phyloP scores from a whole-genome alignment of 331 rosid genomes.

The Telfairia occidentalis region DNA sequence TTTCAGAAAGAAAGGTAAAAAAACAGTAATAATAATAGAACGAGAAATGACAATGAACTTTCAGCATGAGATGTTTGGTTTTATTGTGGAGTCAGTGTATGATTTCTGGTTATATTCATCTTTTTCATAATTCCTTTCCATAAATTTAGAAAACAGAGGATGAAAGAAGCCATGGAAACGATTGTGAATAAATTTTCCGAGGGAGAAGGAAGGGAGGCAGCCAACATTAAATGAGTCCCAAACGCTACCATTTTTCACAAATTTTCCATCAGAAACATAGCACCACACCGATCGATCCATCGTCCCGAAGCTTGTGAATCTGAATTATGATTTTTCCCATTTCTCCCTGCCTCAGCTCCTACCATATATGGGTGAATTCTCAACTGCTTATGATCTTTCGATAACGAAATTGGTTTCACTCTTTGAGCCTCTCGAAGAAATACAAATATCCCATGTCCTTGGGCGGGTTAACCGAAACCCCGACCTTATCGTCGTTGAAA shows the following conservation, averaged over 20 bases:
- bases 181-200: neutral
- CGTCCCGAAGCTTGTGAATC: neutral
- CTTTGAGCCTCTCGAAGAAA: conserved; percentile 67
- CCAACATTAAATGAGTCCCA: conserved; percentile 2
- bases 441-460: conserved; percentile 97
- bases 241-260: neutral
- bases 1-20: no score
- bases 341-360: neutral
- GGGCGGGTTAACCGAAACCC: conserved; percentile 87
- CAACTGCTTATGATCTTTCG: neutral
- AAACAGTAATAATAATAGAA: neutral
- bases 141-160: neutral
- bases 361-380: neutral
- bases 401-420: neutral
- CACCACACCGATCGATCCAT: neutral
- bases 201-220: neutral
- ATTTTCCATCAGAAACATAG: neutral
- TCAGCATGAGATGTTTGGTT: neutral
- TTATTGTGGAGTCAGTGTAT: neutral
- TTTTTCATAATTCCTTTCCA: neutral
- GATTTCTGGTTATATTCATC: neutral
- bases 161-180: neutral
- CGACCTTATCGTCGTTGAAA: conserved; percentile 86
- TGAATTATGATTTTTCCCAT: neutral
- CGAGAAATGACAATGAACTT: neutral